Base-by-base conservation (phyloP, 257 asterid genomes). In the Thymus mandschuricus region DNA sequence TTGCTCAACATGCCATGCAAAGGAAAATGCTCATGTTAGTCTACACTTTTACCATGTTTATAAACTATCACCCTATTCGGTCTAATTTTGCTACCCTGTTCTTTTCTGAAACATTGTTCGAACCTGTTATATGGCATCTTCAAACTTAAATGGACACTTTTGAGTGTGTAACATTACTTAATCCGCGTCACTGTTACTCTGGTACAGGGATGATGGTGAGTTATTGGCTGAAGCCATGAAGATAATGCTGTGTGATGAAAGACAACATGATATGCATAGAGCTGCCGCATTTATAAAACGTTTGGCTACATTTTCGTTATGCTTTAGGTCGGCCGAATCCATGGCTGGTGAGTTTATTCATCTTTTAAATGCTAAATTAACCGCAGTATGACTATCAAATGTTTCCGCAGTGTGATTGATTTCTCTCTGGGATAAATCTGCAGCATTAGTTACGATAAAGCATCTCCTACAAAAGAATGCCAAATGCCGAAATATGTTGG, bases 221-320 rank as follows among this genome's bases (percentile, higher is more conserved):
- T 85, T 91, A 60, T 79, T 94, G 62, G 91, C 96, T 28, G 98
- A 91, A 85, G 99, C 99, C 66, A 66, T 94, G 63, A 94, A 94
- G 86, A 84, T 89, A 66, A 88, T 94, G 96, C 68, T 94, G 64
- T 94, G 96, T 81, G 99, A 89, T 80, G 99, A 84, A 72, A 86
- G 99, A 76, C 97, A 89, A 12, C 97, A 92, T 58, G 98, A 94
- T 82, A 94, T 88, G 96, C 99, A 86, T 75, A 86, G 98, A 80
- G 98, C 98, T 64, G 97, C 99, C 35, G 99, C 99, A 54, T 94
- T 94, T 79, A 85, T 91, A 65, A 94, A 94, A 80, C 95, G 98
- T 38, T 73, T 94, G 77, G 83, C 96, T 66, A 84, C 95, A 8
- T 89, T 94, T 76, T 81, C 96, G 12, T 69, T 94, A 61, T 91